Evolutionary conservation across 2,329 filamentous ascomycete genomes (phyloP), one percentile per base, ranked within the genome.

Genomic region (Aspergillus spinulosporus): DNA sequence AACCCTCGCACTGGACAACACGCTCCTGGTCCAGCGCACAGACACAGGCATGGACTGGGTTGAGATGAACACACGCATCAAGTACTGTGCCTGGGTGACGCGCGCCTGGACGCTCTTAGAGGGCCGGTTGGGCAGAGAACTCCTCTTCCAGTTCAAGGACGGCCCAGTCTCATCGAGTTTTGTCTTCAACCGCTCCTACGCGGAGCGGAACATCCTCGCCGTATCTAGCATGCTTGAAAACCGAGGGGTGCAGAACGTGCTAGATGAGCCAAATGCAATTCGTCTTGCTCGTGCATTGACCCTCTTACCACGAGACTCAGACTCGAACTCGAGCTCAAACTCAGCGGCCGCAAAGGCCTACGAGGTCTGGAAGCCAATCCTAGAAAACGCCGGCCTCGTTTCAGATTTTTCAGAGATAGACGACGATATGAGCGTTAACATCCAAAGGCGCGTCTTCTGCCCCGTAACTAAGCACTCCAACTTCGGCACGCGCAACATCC

Each of bases 51-150:
- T 11, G 11, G 32, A 34, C 7, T 47, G 44, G 44, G 44, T 47
- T 6, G 44, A 47, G 15, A 14, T 47, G 29, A 47, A 47, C 31
- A 47, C 34, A 31, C 44, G 44, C n/a, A 47, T 47, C n/a, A 47
- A 47, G 44, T 47, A 47, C 14, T 47, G 29, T 15, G 29, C 44
- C 2, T 47, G 44, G 44, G 44, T 47, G 44, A 34, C 44, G 29
- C 44, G 44, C 29, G 44, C 44, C 4, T 47, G 44, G 44, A 47
- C 44, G n/a, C 26, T 47, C 3, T 14, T 47, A 6, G 44, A 47
- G 21, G 44, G 44, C 29, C 29, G 44, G 4, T 1, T 47, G 5
- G 44, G 44, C 2, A 34, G 34, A 34, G 44, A 47, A 21, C n/a
- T 47, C 6, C 31, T 34, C 29, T 47, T 47, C 31, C 44, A 47